Percentiles rank a stretch among this genome's conserved stretches.
These are phyloP conservation scores for Fusarium sambucinum DNA, from an alignment of 2,329 filamentous ascomycete species.

Conservation along the genomic window DNA sequence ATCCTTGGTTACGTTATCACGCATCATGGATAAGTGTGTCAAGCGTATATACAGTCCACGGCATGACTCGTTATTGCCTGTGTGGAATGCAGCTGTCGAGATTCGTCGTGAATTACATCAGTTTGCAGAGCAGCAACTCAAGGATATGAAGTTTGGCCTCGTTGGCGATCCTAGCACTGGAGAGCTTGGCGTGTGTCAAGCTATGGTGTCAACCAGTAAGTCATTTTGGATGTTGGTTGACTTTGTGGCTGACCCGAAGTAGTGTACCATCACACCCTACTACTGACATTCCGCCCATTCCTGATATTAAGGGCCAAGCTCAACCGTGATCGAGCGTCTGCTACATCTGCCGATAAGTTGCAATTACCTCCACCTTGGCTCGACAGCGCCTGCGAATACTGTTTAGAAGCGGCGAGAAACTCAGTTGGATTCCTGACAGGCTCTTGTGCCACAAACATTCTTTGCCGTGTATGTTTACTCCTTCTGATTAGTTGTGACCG, in stretches of 20 bases:
- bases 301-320: slow-evolving; percentile 58
- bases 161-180: slow-evolving; percentile 54
- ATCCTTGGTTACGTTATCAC: slow-evolving; percentile 53
- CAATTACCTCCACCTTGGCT: slow-evolving; percentile 53
- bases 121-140: slow-evolving; percentile 49
- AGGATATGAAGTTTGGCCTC: slow-evolving; percentile 51
- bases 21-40: slow-evolving; percentile 56
- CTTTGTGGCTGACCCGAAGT: neutral
- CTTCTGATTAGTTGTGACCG: too few relatives aligned
- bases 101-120: slow-evolving; percentile 48
- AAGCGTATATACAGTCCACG: slow-evolving; percentile 56
- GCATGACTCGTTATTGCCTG: slow-evolving; percentile 53
- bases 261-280: slow-evolving; percentile 59
- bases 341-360: slow-evolving; percentile 13
- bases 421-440: slow-evolving; percentile 57
- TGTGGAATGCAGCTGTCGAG: slow-evolving; percentile 51
- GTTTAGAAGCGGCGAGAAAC: slow-evolving; percentile 56
- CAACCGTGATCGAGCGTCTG: slow-evolving; percentile 49
- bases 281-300: slow-evolving; percentile 59
- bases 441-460: slow-evolving; percentile 55
- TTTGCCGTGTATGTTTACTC: slow-evolving; percentile 53
- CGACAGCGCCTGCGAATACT: slow-evolving; percentile 58
- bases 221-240: neutral
- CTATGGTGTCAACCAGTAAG: slow-evolving; percentile 56
- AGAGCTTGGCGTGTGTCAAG: slow-evolving; percentile 56